Base-by-base conservation (phyloP, 129 eudicot species). In the Tagetes erecta region DNA sequence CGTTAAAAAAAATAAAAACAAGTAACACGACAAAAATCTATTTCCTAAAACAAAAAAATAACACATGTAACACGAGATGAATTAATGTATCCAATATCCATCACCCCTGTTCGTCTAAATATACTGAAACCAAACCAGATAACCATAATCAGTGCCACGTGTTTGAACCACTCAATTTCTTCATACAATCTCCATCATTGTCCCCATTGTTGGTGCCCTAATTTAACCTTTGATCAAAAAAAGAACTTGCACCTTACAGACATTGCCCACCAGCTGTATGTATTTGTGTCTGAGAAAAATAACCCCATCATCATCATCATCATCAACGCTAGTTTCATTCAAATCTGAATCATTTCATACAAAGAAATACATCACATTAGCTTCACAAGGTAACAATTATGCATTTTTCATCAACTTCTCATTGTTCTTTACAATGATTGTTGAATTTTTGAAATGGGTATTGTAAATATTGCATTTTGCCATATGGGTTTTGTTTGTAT, bases 121-220 rank as follows among this genome's bases (percentile, higher is more conserved):
- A 67, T 34, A 41, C 35, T 70, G 71, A 45, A 77, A 71, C 56
- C 76, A 31, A 13, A 38, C 64, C 8, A 77, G 35, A 45, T 56
- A 70, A 59, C 76, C 67, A 66, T 57, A 35, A 67, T 36, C 64
- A 71, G 5, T 2, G 62, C 78, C 83, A 72, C 83, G 78, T 79
- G 83, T 60, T 66, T 67, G 76, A 80, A 59, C 66, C 70, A 56
- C 75, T 39, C 65, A 38, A 45, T 64, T 30, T 37, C 49, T 62
- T 73, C 60, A 67, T 76, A 35, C 46, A 52, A 37, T 56, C 47
- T 74, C 57, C 31, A 30, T 57, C 66, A 73, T 74, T 49, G 57
- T 57, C 71, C 57, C 39, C 38, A 27, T 36, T 69, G 70, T 56
- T 63, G 62, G 58, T 63, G 58, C 77, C 82, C 82, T 78, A 55